These are phyloP conservation scores for Diaporthe capsici DNA, from an alignment of 2,329 filamentous ascomycete species.

Conservation along the genomic window DNA sequence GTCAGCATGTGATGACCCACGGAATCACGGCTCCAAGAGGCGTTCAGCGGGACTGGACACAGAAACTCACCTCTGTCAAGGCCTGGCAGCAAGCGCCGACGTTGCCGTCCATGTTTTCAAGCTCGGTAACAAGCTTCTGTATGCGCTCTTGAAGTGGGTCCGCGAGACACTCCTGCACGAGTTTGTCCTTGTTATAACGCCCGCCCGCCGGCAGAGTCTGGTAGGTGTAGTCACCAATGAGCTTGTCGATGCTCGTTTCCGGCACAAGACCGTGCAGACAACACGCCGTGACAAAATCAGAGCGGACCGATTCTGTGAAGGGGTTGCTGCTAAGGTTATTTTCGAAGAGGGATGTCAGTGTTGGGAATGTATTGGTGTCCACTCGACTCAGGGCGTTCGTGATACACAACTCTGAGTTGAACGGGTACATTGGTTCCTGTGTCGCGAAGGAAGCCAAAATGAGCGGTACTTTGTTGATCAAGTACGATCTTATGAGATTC, in stretches of 20 bases:
- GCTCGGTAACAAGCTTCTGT: conserved; percentile 82
- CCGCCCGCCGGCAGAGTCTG: conserved; percentile 81
- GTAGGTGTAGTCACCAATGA: conserved; percentile 88
- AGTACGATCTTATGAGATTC: conserved; percentile 85
- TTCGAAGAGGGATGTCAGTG: conserved; percentile 71
- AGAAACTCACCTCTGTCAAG: conserved; percentile 73
- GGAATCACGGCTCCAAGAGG: background rate
- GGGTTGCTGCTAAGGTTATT: conserved; percentile 68
- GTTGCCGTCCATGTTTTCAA: conserved; percentile 93
- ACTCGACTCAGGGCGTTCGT: conserved; percentile 82
- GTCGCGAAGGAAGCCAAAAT: conserved; percentile 66
- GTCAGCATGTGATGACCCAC: background rate
- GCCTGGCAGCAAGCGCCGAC: conserved; percentile 88
- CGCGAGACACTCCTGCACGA: conserved; percentile 83
- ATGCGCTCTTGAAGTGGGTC: conserved; percentile 83
- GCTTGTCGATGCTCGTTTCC: conserved; percentile 80
- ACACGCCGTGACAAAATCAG: conserved; percentile 91
- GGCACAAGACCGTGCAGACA: conserved; percentile 88
- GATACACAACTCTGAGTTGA: conserved; percentile 80
- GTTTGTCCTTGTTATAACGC: conserved; percentile 81
- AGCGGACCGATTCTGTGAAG: conserved; percentile 71
- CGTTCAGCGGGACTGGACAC: background rate
- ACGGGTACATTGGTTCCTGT: conserved; percentile 75
- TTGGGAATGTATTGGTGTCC: conserved; percentile 82
- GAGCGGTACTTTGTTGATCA: conserved; percentile 77